A percentile compares a stretch with the other conserved stretches of the same genome.
phyloP scores from a whole-genome alignment of 2,329 filamentous ascomycete genomes.

The Ilyonectria destructans region DNA sequence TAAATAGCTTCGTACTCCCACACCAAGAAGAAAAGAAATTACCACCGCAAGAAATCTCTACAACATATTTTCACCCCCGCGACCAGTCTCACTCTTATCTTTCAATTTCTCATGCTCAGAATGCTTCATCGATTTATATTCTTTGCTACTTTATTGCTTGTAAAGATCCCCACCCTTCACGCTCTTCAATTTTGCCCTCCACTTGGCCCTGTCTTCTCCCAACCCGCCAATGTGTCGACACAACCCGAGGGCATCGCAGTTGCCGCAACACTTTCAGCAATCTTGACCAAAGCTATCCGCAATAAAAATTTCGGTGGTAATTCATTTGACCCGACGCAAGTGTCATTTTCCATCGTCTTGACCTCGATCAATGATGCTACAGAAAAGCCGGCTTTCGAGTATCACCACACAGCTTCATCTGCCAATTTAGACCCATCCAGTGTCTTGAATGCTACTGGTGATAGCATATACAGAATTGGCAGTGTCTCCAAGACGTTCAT shows the following conservation, averaged over 20 bases:
- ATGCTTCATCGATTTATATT: neutral
- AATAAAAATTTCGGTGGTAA: neutral
- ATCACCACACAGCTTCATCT: neutral
- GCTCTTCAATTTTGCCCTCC: neutral
- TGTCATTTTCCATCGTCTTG: neutral
- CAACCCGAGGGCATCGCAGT: neutral
- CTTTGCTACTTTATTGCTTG: neutral
- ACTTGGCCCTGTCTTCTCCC: neutral
- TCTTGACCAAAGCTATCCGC: neutral
- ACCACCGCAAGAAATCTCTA: no score
- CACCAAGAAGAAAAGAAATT: neutral
- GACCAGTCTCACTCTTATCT: neutral
- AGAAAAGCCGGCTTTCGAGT: neutral
- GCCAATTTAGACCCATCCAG: neutral
- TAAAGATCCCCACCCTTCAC: neutral
- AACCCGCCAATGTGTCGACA: neutral
- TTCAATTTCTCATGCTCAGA: neutral
- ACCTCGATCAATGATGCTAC: conserved; percentile 1
- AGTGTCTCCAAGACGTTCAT: neutral
- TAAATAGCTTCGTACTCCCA: no score
- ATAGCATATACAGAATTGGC: neutral
- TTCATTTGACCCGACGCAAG: neutral
- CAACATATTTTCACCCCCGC: no score
- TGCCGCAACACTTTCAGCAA: neutral
- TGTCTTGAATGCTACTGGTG: neutral